These are phyloP conservation scores for Solanum hybrid DNA, from an alignment of 305 asterid genomes.

Conservation along the genomic window DNA sequence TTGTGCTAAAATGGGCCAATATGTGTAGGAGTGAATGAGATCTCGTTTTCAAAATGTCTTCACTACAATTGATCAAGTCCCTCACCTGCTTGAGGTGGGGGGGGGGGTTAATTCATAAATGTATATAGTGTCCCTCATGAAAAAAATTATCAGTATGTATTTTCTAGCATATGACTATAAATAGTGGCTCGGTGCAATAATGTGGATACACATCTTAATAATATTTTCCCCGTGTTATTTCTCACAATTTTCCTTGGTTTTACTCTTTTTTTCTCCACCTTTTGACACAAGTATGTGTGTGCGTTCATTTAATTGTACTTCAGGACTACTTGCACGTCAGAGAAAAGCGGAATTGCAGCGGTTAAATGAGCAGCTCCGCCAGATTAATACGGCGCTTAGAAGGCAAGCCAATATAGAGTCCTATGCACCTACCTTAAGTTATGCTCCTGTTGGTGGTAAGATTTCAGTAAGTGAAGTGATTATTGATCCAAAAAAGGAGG, in stretches of 20 bases:
- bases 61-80: neutral
- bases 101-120: neutral
- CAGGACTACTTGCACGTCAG: constrained; percentile 86
- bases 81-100: neutral
- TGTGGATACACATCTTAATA: neutral
- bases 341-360: constrained; percentile 75
- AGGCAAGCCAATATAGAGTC: constrained; percentile 98
- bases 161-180: neutral
- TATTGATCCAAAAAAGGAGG: constrained; percentile 77
- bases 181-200: neutral
- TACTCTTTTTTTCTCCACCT: neutral
- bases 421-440: constrained; percentile 26
- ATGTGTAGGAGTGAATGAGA: neutral
- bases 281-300: neutral
- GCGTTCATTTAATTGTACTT: neutral
- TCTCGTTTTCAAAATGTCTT: neutral
- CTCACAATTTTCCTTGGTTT: neutral
- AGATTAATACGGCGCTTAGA: constrained; percentile 79
- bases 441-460: constrained; percentile 41
- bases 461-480: constrained; percentile 70
- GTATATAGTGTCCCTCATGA: neutral
- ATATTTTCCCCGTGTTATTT: neutral
- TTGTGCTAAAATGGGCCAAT: neutral
- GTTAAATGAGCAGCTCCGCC: constrained; percentile 88
- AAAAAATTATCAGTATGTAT: neutral